These are phyloP conservation scores for Heterobasidion annosum DNA, from an alignment of 1,284 basidiomycete species.

Conservation along the genomic window DNA sequence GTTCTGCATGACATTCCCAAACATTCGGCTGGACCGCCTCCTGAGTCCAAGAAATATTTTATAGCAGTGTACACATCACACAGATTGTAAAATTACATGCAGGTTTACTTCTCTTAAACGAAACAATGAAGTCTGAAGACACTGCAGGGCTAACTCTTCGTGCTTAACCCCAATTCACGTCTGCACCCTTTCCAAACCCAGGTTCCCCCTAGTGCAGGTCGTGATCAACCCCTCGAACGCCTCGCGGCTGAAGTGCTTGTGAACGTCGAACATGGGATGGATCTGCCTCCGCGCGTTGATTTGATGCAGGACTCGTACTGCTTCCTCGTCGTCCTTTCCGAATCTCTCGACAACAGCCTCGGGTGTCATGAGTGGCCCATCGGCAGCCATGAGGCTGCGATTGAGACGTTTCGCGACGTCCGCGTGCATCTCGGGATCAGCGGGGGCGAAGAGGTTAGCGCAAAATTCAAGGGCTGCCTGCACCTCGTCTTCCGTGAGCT, in stretches of 20 bases:
- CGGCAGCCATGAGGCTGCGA: background rate
- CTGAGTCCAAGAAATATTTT: too few species aligned
- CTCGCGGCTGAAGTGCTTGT: background rate
- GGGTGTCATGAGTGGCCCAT: background rate
- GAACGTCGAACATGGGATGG: background rate
- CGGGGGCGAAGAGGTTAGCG: background rate
- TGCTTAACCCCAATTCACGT: too few species aligned
- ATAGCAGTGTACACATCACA: too few species aligned
- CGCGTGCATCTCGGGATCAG: background rate
- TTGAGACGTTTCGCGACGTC: background rate
- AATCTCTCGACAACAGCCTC: background rate
- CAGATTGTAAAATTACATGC: too few species aligned
- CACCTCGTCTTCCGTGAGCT: slow-evolving; percentile 1
- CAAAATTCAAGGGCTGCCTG: slow-evolving; percentile 4
- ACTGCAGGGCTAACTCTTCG: too few species aligned
- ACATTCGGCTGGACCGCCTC: too few species aligned
- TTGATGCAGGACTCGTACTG: background rate
- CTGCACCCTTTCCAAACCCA: background rate
- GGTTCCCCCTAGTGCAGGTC: background rate
- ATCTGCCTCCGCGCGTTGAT: background rate
- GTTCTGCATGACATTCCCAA: too few species aligned
- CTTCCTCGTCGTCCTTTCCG: background rate
- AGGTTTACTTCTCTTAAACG: too few species aligned
- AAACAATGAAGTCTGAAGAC: too few species aligned
- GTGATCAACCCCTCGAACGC: background rate